Base-by-base conservation (phyloP, 2,329 filamentous ascomycete species). In the Ambrosiella xylebori region DNA sequence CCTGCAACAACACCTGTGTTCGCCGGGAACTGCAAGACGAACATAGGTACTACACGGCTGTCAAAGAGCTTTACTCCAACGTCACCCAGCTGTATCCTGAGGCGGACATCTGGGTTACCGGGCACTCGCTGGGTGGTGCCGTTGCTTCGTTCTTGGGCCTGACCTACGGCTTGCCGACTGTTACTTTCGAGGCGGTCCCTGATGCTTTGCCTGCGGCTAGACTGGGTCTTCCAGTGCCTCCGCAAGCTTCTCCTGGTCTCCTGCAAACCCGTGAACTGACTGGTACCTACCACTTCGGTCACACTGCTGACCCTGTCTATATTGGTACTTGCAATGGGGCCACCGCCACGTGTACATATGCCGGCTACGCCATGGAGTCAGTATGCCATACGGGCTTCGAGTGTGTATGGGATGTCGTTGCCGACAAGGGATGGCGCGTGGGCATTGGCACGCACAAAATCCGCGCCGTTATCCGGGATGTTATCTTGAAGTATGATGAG, bases 241-340 rank as follows among this genome's bases (percentile, higher is more conserved):
- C 91, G 0, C 87, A 86, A 27, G 76, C 84, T 51, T 78, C 90
- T 65, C 78, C 88, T 27, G 75, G 78, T 47, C 75, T 79, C 38
- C 84, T 88, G 37, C 88, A 94, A 65, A 76, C 79, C 41, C 76
- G 88, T 47, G 71, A 80, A 60, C 78, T 81, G 65, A 94, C 88
- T 0, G 90, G 88, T 11, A 77, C 86, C 0, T 94, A 82, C 66
- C 93, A 98, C 69, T 91, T 96, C 67, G 93, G 93, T 3, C 90
- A 97, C 66, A 97, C 89, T 0, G 93, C 93, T 0, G 93, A 98
- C 69, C 93, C 93, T 0, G 83, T 98, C 39, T 98, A 85, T 66
- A 90, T 96, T 73, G 93, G 93, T 38, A 87, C 84, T 0, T 97
- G 93, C 71, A 96, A 95, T 65, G 87, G 86, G 38, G 88, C 87